These are phyloP conservation scores for Parietichytrium sp. DNA, from an alignment of 108 stramenopile species.

Conservation along the genomic window DNA sequence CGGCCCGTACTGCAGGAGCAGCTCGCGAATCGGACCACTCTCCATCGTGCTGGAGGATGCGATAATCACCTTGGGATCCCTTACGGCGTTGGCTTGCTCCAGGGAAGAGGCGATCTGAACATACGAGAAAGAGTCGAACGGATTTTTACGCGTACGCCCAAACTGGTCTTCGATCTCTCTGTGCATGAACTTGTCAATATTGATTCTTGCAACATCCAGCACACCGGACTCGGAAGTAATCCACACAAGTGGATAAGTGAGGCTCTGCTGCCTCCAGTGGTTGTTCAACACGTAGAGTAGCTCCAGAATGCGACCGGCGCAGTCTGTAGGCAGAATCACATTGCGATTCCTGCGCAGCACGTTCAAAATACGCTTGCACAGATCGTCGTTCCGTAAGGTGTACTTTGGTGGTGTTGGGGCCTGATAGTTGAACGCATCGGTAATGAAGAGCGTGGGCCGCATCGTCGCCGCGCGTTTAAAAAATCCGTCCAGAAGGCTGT, in stretches of 20 bases:
- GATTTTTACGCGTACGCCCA: conserved; percentile 1
- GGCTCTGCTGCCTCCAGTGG: conserved; percentile 8
- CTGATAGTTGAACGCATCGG: conserved; percentile 5
- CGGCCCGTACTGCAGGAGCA: background rate
- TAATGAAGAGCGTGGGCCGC: conserved; percentile 18
- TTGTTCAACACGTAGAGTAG: background rate
- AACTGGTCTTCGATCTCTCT: conserved; percentile 10
- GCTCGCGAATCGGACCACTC: background rate
- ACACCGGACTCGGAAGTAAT: background rate
- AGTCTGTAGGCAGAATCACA: background rate
- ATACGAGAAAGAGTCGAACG: background rate
- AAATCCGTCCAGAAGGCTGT: conserved; percentile 25
- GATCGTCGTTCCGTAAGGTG: background rate
- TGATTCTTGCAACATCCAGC: background rate
- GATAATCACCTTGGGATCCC: conserved; percentile 22
- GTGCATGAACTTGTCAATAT: conserved; percentile 25
- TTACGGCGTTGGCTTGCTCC: background rate
- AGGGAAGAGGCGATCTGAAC: background rate
- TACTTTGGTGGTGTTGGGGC: background rate
- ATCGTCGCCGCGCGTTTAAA: background rate
- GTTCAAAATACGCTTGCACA: background rate
- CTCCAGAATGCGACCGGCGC: conserved; percentile 23
- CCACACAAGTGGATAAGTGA: conserved; percentile 13
- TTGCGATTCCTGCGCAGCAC: conserved; percentile 25
- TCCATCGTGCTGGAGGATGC: conserved; percentile 22